Evolutionary conservation across 768 basidiomycete species (phyloP).

Genomic region (Dendrothele bispora): DNA sequence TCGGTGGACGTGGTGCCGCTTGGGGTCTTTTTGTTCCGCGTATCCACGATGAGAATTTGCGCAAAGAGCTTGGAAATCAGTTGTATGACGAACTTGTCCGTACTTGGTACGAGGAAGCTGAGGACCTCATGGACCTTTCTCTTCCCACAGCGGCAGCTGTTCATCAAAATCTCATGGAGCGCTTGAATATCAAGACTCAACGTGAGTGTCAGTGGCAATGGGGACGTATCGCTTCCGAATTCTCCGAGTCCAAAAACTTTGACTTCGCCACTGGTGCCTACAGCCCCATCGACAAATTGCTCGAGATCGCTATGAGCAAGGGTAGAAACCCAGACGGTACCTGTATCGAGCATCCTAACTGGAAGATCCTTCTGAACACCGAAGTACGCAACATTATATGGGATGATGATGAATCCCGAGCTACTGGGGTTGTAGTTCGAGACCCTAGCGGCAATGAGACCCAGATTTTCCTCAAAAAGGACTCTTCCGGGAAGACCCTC

Average conservation of each 20-base stretch:
- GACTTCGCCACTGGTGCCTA: slow-evolving; percentile 25
- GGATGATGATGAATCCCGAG: not conserved
- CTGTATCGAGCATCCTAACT: slow-evolving; percentile 11
- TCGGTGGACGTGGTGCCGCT: slow-evolving; percentile 22
- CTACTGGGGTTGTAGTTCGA: not conserved
- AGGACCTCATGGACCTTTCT: slow-evolving; percentile 12
- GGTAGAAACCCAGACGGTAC: slow-evolving; percentile 9
- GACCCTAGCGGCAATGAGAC: not conserved
- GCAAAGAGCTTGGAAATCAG: not conserved
- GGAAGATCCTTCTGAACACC: slow-evolving; percentile 20
- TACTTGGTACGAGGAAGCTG: slow-evolving; percentile 11
- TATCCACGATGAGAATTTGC: slow-evolving; percentile 12
- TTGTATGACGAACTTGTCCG: slow-evolving; percentile 3
- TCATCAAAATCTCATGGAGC: slow-evolving; percentile 12
- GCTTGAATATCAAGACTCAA: slow-evolving; percentile 10
- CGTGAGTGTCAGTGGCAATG: slow-evolving; percentile 20
- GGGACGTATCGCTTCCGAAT: slow-evolving; percentile 26
- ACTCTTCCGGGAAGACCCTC: not conserved
- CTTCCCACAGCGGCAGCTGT: slow-evolving; percentile 7
- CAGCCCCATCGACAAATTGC: slow-evolving; percentile 24
- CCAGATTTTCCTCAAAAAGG: not conserved
- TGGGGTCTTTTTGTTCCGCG: slow-evolving; percentile 20
- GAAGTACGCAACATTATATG: not conserved
- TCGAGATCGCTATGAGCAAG: slow-evolving; percentile 24
- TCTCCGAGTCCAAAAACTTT: slow-evolving; percentile 19